A percentile compares a stretch with the other conserved stretches of the same genome.
These are phyloP conservation scores for Linderniella brevidens DNA, from an alignment of 257 asterid genomes.

Conservation along the genomic window DNA sequence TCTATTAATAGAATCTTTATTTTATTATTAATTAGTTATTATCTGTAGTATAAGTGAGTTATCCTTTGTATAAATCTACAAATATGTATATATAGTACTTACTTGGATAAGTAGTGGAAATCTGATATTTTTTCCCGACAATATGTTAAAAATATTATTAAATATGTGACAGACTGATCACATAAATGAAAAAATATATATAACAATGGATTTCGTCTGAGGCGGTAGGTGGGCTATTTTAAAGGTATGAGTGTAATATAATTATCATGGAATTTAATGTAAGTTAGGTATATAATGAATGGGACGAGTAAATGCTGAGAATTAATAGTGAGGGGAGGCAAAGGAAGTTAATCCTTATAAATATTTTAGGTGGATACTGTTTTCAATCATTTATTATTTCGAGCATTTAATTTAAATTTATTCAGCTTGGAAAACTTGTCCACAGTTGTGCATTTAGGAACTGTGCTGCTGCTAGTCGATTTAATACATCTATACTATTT, in stretches of 20 bases:
- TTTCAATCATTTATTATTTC: slow-evolving; percentile 13
- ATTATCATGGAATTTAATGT: slow-evolving; percentile 17
- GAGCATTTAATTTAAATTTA: neutral
- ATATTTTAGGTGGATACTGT: slow-evolving; percentile 17
- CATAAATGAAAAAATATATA: neutral
- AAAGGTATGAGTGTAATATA: slow-evolving; percentile 3
- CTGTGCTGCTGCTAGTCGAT: neutral
- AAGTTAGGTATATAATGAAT: slow-evolving; percentile 42
- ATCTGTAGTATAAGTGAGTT: no score
- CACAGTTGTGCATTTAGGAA: neutral
- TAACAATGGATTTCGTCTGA: slow-evolving; percentile 13
- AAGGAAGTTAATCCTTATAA: slow-evolving; percentile 14
- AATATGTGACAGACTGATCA: no score
- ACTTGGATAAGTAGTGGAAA: no score
- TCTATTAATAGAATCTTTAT: no score
- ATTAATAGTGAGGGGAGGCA: slow-evolving; percentile 12
- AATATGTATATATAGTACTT: no score
- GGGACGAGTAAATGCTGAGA: slow-evolving; percentile 19
- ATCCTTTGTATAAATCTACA: no score
- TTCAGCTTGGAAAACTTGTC: neutral
- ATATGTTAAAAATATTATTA: no score
- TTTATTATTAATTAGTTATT: no score
- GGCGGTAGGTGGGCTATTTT: slow-evolving; percentile 15
- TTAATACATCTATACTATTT: neutral
- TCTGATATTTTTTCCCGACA: no score